phyloP scores from a whole-genome alignment of 2,329 filamentous ascomycete species.

The Spiromastix sp. region DNA sequence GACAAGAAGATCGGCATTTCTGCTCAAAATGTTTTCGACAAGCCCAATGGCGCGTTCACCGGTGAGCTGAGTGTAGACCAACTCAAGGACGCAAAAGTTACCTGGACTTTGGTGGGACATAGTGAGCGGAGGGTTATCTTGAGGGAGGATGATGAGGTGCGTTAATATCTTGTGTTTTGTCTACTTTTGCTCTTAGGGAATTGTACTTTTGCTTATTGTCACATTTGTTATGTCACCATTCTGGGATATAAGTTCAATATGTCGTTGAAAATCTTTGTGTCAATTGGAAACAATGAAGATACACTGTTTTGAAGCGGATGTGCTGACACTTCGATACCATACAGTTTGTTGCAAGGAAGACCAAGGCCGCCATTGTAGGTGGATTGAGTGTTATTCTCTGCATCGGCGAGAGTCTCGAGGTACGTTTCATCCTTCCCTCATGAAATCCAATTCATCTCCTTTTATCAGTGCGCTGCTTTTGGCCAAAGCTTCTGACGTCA shows the following conservation, averaged over 20 bases:
- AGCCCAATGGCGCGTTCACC: slow-evolving; percentile 92
- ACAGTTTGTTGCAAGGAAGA: slow-evolving; percentile 77
- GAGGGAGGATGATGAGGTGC: slow-evolving; percentile 64
- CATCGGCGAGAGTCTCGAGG: slow-evolving; percentile 86
- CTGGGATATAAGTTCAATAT: too few relatives aligned
- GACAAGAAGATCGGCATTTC: slow-evolving; percentile 71
- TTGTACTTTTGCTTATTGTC: too few relatives aligned
- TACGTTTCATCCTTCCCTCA: slow-evolving; percentile 20
- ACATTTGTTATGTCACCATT: too few relatives aligned
- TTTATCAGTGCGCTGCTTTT: too few relatives aligned
- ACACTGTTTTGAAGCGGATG: too few relatives aligned
- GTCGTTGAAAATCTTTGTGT: too few relatives aligned
- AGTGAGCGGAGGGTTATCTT: slow-evolving; percentile 88
- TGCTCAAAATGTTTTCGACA: slow-evolving; percentile 95
- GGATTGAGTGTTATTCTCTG: slow-evolving; percentile 90
- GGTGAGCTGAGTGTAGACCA: slow-evolving; percentile 91
- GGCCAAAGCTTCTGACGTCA: too few relatives aligned
- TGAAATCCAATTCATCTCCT: too few relatives aligned
- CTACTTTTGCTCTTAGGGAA: not conserved
- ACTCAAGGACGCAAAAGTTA: slow-evolving; percentile 78
- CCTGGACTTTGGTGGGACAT: slow-evolving; percentile 89
- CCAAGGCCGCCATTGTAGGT: slow-evolving; percentile 80
- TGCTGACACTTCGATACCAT: too few relatives aligned
- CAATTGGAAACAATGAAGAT: too few relatives aligned
- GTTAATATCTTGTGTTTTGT: slow-evolving; percentile 12